phyloP scores from a whole-genome alignment of 306 rosid species.

The Trichosanthes truncata region DNA sequence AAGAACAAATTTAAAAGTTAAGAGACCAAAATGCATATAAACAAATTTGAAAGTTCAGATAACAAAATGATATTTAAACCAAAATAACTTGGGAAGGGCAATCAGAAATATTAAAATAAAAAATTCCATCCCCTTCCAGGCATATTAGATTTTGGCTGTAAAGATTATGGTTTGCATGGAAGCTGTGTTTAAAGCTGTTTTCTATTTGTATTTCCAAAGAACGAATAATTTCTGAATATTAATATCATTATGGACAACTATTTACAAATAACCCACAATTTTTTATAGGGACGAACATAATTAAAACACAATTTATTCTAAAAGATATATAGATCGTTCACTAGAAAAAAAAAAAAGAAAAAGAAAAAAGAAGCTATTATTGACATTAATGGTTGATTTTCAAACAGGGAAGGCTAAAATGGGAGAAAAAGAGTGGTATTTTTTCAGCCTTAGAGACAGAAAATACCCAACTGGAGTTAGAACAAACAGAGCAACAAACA shows the following conservation, averaged over 20 bases:
- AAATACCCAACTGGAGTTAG: slow-evolving; percentile 92
- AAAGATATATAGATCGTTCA: too few relatives aligned
- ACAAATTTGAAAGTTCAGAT: too few relatives aligned
- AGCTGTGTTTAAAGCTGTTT: not conserved
- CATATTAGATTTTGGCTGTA: not conserved
- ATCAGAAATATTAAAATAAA: too few relatives aligned
- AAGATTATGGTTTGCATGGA: not conserved
- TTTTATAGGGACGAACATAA: too few relatives aligned
- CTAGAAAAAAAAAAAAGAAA: too few relatives aligned
- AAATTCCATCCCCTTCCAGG: not conserved
- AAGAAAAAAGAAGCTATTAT: too few relatives aligned
- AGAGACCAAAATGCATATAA: too few relatives aligned
- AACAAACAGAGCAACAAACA: slow-evolving; percentile 82
- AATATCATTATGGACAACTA: too few relatives aligned
- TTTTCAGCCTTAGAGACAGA: slow-evolving; percentile 80
- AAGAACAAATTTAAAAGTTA: not conserved
- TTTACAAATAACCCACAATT: too few relatives aligned
- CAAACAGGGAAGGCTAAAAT: slow-evolving; percentile 75
- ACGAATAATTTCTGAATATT: not conserved
- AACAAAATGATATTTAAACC: not conserved
- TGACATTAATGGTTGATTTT: too few relatives aligned
- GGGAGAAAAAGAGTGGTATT: slow-evolving; percentile 96
- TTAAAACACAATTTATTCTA: too few relatives aligned
- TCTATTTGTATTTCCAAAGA: not conserved
- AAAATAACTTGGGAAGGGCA: too few relatives aligned